These are phyloP conservation scores for Xylaria sp. DNA, from an alignment of 495 filamentous ascomycete genomes.

Conservation along the genomic window DNA sequence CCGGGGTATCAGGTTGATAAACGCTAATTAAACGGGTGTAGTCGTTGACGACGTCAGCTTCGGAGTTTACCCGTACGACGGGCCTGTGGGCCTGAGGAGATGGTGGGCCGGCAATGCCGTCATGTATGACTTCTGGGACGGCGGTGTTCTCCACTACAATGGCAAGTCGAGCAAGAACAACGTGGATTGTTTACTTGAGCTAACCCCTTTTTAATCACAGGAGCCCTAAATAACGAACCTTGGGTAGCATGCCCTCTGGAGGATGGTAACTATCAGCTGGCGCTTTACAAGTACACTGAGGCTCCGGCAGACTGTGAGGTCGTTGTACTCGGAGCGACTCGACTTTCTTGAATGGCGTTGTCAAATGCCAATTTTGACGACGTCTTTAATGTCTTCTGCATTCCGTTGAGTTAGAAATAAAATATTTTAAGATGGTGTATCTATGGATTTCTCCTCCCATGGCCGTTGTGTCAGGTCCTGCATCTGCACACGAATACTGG, in stretches of 20 bases:
- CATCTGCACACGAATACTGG: too few relatives aligned
- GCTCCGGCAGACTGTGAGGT: neutral
- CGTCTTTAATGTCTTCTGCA: neutral
- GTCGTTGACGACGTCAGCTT: neutral
- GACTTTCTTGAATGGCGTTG: neutral
- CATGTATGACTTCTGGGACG: neutral
- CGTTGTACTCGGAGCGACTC: neutral
- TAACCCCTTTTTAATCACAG: neutral
- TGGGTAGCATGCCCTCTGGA: neutral
- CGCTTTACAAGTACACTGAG: neutral
- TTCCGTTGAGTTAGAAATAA: neutral
- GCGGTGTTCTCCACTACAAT: neutral
- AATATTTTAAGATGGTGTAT: too few relatives aligned
- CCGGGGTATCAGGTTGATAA: neutral
- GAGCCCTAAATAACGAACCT: neutral
- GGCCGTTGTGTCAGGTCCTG: too few relatives aligned
- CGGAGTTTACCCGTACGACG: conserved; percentile 1
- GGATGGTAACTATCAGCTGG: neutral
- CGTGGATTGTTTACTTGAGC: neutral
- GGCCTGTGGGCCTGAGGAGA: neutral
- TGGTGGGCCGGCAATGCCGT: neutral
- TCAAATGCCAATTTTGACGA: neutral
- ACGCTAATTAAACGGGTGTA: neutral
- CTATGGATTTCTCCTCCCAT: too few relatives aligned
- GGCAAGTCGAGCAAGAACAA: neutral